A percentile compares a stretch with the other conserved stretches of the same genome.
These are phyloP conservation scores for Cladosporium sp. DNA, from an alignment of 2,329 filamentous ascomycete genomes.

Conservation along the genomic window DNA sequence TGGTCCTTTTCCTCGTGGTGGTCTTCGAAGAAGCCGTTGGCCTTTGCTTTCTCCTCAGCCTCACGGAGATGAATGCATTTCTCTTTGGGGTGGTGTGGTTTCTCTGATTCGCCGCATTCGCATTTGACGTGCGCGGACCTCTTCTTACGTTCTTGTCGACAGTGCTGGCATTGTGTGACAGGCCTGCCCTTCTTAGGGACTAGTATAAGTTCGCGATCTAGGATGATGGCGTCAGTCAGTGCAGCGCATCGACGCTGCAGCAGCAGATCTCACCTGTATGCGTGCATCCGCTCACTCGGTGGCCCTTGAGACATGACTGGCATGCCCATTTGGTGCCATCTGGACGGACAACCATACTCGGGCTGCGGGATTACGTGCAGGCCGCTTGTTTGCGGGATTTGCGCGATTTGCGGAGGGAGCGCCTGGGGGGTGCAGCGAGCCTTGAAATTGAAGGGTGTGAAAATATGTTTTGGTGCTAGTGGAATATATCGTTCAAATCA, in stretches of 20 bases:
- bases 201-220: slow-evolving; percentile 88
- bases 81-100: slow-evolving; percentile 63
- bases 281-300: slow-evolving; percentile 98
- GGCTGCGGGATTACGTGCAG: slow-evolving; percentile 15
- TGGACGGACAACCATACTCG: slow-evolving; percentile 40
- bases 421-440: slow-evolving; percentile 12
- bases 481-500: slow-evolving; percentile 20
- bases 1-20: slow-evolving; percentile 28
- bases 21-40: slow-evolving; percentile 31
- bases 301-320: slow-evolving; percentile 95
- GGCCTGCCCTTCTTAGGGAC: slow-evolving; percentile 98
- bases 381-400: slow-evolving; percentile 23
- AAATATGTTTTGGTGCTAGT: slow-evolving; percentile 20
- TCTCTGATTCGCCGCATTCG: slow-evolving; percentile 80
- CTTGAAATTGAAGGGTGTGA: slow-evolving; percentile 15
- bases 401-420: slow-evolving; percentile 24
- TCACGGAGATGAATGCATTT: slow-evolving; percentile 49
- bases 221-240: slow-evolving; percentile 26
- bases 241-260: background rate
- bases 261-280: slow-evolving; percentile 73
- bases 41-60: slow-evolving; percentile 39
- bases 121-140: slow-evolving; percentile 93
- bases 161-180: slow-evolving; percentile 97
- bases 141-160: slow-evolving; percentile 93
- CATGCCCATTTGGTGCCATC: slow-evolving; percentile 98